Evolutionary conservation across 2,329 filamentous ascomycete species (phyloP).

Genomic region (Hypoxylon sp.): DNA sequence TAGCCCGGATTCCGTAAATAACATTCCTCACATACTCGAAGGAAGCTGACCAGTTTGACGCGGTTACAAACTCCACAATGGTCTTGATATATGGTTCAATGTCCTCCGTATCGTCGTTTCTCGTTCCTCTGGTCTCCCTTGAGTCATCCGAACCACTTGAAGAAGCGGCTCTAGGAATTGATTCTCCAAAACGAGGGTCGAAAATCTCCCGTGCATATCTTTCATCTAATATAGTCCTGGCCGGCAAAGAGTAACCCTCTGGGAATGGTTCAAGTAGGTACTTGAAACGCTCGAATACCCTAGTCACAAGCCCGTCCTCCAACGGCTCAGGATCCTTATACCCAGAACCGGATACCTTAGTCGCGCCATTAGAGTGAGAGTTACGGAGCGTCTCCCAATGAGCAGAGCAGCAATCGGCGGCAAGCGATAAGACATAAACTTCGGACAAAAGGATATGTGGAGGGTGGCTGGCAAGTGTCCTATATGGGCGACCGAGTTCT

Average conservation of each 20-base stretch:
- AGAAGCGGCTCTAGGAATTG: conserved; percentile 47
- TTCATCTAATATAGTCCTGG: conserved; percentile 71
- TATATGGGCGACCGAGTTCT: conserved; percentile 70
- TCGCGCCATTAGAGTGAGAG: conserved; percentile 43
- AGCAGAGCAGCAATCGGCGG: conserved; percentile 75
- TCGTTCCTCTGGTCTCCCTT: conserved; percentile 54
- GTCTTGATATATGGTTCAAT: conserved; percentile 69
- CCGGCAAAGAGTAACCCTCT: conserved; percentile 69
- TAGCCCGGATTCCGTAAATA: conserved; percentile 66
- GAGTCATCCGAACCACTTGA: conserved; percentile 57
- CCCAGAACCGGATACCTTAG: conserved; percentile 12
- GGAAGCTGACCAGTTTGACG: conserved; percentile 72
- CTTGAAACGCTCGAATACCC: conserved; percentile 70
- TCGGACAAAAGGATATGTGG: conserved; percentile 74
- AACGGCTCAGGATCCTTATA: conserved; percentile 58
- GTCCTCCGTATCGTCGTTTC: conserved; percentile 58
- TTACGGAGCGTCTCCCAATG: conserved; percentile 68
- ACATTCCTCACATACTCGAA: conserved; percentile 71
- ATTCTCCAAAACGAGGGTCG: conserved; percentile 50
- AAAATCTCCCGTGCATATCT: conserved; percentile 59
- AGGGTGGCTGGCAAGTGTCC: conserved; percentile 66
- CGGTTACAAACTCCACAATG: conserved; percentile 75
- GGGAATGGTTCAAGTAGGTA: conserved; percentile 71
- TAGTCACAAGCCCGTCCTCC: conserved; percentile 66
- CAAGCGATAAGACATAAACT: conserved; percentile 73